phyloP scores from a whole-genome alignment of 2,329 filamentous ascomycete species.

The Scedosporium apiospermum region DNA sequence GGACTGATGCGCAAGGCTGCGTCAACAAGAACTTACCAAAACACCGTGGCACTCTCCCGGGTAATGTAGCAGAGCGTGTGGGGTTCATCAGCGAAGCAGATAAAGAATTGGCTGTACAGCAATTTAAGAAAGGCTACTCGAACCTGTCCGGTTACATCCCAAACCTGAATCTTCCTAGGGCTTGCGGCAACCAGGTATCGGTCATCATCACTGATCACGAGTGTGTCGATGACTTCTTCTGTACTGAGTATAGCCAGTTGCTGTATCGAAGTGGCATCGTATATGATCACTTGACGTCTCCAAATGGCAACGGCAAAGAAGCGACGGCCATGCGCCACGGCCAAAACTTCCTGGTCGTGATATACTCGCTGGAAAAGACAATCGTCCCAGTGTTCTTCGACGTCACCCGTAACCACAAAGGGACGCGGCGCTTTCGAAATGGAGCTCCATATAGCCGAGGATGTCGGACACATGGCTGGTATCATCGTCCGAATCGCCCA shows the following conservation, averaged over 20 bases:
- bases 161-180: too few species aligned
- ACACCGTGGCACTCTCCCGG: too few species aligned
- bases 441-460: neutral
- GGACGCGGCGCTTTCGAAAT: neutral
- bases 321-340: neutral
- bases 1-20: too few species aligned
- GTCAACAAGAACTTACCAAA: too few species aligned
- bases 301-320: neutral
- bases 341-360: neutral
- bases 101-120: too few species aligned
- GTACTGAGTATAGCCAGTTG: neutral
- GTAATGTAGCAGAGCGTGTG: too few species aligned
- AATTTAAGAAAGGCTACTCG: too few species aligned
- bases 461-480: neutral
- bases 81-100: too few species aligned
- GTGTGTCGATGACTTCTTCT: neutral
- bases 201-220: neutral
- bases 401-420: neutral
- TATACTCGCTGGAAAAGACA: neutral
- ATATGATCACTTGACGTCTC: neutral
- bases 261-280: neutral
- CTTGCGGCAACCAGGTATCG: neutral
- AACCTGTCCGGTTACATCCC: too few species aligned
- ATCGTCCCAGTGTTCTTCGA: neutral
- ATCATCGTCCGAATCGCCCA: neutral